Evolutionary conservation across 2,329 filamentous ascomycete genomes (phyloP).

Genomic region (Fusarium devonianum): DNA sequence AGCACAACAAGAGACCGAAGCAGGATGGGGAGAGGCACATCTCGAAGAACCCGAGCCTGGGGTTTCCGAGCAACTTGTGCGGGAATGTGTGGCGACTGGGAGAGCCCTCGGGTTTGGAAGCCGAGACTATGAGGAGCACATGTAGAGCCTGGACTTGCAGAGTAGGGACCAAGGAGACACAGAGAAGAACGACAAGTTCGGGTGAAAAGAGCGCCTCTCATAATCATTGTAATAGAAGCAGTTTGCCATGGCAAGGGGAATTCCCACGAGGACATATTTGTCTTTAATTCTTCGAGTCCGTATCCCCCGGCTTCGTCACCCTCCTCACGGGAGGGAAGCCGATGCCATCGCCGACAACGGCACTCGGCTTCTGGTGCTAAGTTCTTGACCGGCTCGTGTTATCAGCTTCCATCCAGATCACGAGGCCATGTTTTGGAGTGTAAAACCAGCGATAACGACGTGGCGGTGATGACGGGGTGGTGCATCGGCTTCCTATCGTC

Average conservation of each 20-base stretch:
- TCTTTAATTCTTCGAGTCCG: not conserved
- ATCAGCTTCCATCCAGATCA: conserved; percentile 2
- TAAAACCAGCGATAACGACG: too few species aligned
- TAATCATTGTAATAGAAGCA: not conserved
- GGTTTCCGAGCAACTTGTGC: not conserved
- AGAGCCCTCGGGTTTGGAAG: conserved; percentile 7
- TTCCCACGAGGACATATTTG: not conserved
- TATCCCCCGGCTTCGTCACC: not conserved
- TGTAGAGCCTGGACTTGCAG: too few species aligned
- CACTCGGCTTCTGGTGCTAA: not conserved
- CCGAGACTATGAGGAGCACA: conserved; percentile 3
- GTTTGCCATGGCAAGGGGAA: not conserved
- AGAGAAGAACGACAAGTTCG: conserved; percentile 1
- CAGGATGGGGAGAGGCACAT: conserved; percentile 8
- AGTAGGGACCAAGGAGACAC: too few species aligned
- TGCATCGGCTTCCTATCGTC: not conserved
- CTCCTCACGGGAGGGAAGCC: not conserved
- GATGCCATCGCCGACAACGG: conserved; percentile 9
- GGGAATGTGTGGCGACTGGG: conserved; percentile 4
- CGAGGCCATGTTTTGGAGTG: not conserved
- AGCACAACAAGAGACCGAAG: conserved; percentile 8
- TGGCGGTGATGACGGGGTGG: not conserved
- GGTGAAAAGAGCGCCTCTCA: not conserved
- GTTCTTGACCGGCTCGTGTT: not conserved
- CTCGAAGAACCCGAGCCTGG: conserved; percentile 3